These are phyloP conservation scores for Magnusiomyces ingens DNA, from an alignment of 1,139 yeast species.

Conservation along the genomic window DNA sequence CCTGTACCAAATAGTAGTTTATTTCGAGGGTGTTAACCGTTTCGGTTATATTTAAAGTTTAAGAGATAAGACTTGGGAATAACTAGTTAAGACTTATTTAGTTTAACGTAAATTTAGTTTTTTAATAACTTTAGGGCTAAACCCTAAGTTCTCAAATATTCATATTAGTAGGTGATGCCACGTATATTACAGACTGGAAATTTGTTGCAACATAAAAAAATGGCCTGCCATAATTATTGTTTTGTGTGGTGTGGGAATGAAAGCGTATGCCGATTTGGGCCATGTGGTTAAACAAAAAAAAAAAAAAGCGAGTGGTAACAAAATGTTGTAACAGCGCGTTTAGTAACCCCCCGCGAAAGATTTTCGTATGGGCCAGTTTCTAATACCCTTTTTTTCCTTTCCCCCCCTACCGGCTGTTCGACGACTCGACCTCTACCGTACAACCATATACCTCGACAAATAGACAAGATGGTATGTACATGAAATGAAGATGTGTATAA, in stretches of 20 bases:
- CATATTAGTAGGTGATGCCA: neutral
- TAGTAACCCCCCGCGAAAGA: neutral
- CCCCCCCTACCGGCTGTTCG: constrained; percentile 9
- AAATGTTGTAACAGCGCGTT: no score
- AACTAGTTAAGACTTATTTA: neutral
- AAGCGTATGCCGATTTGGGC: neutral
- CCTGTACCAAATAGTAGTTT: neutral
- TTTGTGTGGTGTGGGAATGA: neutral
- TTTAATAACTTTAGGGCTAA: constrained; percentile 1
- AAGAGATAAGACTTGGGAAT: neutral
- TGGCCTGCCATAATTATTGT: neutral
- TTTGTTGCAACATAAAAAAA: neutral
- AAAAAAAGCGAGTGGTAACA: no score
- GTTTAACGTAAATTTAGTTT: neutral
- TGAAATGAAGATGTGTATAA: neutral
- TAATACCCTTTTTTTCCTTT: neutral
- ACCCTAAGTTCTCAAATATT: constrained; percentile 1
- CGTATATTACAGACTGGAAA: no score
- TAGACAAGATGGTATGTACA: constrained; percentile 9
- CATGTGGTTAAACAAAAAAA: neutral
- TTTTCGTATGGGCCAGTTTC: neutral
- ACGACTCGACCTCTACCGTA: constrained; percentile 5
- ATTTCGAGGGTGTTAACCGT: neutral
- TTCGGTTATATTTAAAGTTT: neutral
- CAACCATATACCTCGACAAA: constrained; percentile 7